These are phyloP conservation scores for Tulasnella sp. DNA, from an alignment of 768 basidiomycete species.

Conservation along the genomic window DNA sequence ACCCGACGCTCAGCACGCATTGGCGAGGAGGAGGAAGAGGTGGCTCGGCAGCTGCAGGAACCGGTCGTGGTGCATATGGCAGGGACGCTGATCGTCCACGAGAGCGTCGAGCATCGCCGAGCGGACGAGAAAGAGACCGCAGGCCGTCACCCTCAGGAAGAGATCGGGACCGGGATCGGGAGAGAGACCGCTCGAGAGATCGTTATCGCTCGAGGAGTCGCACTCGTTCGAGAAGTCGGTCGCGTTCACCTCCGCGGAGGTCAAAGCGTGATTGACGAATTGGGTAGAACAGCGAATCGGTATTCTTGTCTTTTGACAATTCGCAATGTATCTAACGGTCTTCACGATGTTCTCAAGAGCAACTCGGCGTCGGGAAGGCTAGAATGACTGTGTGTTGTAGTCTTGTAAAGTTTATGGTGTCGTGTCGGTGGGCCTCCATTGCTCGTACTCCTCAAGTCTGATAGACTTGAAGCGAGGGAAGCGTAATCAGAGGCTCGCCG, in stretches of 20 bases:
- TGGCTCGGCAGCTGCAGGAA: constrained; percentile 27
- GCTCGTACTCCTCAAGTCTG: too few relatives aligned
- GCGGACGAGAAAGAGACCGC: constrained; percentile 8
- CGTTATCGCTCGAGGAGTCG: constrained; percentile 4
- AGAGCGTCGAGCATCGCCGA: constrained; percentile 4
- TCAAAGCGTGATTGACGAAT: background rate
- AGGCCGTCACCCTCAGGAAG: constrained; percentile 1
- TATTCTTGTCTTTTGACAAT: too few relatives aligned
- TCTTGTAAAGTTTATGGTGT: too few relatives aligned
- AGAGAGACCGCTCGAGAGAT: background rate
- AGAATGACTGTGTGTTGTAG: too few relatives aligned
- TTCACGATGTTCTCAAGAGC: too few relatives aligned
- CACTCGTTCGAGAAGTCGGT: background rate
- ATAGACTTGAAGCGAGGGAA: too few relatives aligned
- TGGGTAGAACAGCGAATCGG: too few relatives aligned
- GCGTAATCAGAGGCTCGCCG: too few relatives aligned
- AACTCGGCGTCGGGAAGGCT: too few relatives aligned
- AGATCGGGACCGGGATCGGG: background rate
- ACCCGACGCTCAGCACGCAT: constrained; percentile 22
- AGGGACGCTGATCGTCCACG: constrained; percentile 8
- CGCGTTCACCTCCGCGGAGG: background rate
- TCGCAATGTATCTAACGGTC: too few relatives aligned
- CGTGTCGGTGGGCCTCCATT: too few relatives aligned
- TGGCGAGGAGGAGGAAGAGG: constrained; percentile 28
- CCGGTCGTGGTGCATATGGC: background rate